Evolutionary conservation across 2,329 filamentous ascomycete genomes (phyloP).

Genomic region (Laburnicola sp.): DNA sequence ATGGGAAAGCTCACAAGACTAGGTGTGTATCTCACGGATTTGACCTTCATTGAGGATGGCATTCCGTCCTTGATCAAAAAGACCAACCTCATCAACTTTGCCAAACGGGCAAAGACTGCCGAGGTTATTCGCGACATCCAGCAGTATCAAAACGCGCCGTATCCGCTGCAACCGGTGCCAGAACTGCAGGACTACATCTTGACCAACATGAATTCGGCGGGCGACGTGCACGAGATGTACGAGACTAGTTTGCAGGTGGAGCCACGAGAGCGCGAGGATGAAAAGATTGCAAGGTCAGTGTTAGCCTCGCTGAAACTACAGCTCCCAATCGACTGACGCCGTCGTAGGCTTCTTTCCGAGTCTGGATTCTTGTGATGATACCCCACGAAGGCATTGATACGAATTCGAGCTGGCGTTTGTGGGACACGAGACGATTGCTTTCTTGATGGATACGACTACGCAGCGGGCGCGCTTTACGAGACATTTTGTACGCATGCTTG

Average conservation of each 20-base stretch:
- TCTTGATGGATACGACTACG: constrained; percentile 3
- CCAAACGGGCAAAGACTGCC: constrained; percentile 95
- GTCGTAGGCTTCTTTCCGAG: constrained; percentile 55
- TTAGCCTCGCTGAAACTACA: constrained; percentile 2
- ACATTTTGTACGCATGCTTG: constrained; percentile 1
- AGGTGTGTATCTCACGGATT: constrained; percentile 95
- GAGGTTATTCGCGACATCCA: constrained; percentile 98
- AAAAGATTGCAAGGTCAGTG: constrained; percentile 94
- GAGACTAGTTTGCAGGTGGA: constrained; percentile 93
- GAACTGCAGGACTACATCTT: constrained; percentile 97
- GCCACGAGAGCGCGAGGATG: constrained; percentile 93
- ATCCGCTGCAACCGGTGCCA: constrained; percentile 82
- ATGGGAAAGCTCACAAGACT: constrained; percentile 22
- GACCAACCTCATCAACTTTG: constrained; percentile 96
- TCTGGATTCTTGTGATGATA: constrained; percentile 58
- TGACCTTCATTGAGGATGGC: constrained; percentile 98
- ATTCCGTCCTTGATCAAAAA: constrained; percentile 97
- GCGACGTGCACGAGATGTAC: constrained; percentile 99
- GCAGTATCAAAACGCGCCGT: constrained; percentile 98
- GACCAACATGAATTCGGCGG: constrained; percentile 91
- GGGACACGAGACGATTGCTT: constrained; percentile 3
- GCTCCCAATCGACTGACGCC: constrained; percentile 21
- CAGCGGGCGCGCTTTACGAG: constrained; percentile 3
- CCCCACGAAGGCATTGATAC: constrained; percentile 28
- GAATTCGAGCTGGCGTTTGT: constrained; percentile 5